Base-by-base conservation (phyloP, 2,329 filamentous ascomycete genomes). In the Monosporascus ibericus region DNA sequence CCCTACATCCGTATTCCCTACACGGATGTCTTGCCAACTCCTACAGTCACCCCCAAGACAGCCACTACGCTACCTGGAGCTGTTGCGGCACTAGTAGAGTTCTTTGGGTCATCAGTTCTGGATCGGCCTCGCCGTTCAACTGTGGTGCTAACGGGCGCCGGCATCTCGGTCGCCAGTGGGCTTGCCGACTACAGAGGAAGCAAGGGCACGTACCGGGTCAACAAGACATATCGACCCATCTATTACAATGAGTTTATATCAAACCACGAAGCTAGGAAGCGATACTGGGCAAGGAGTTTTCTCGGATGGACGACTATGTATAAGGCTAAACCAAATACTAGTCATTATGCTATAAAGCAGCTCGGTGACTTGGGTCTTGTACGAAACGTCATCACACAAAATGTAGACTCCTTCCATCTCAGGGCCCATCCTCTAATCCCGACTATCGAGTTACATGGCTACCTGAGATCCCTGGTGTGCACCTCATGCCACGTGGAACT, bases 201-300 rank as follows among this genome's bases (percentile, higher is more conserved):
- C 48, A 88, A 92, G 59, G 94, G 94, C 55, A 97, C 92, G 8
- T 99, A 99, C 68, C 86, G 90, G 44, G 79, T 94, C 64, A 97
- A 97, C 73, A 90, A 88, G 73, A 84, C 82, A 15, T 96, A 95
- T 66, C 84, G 88, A 2, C 94, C 92, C 34, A 95, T 96, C 59
- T 99, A 95, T 73, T 92, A 88, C 69, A 85, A 90, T 68, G 94
- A 99, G 68, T 99, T 97, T 65, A 71, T 90, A 44, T 74, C 79
- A 47, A 88, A 76, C 58, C 92, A 97, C 70, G 89, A 92, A 68
- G 85, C 88, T 14, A 78, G 94, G 58, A 94, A 96, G 70, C 78
- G 94, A 55, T 99, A 99, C 68, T 99, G 94, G 94, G 92, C 94
- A 1, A 77, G 94, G 48, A 95, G 89, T 65, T 99, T 95, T 69